Evolutionary conservation across 2,329 filamentous ascomycete genomes (phyloP).

Genomic region (Penicillium aurantiogriseum): DNA sequence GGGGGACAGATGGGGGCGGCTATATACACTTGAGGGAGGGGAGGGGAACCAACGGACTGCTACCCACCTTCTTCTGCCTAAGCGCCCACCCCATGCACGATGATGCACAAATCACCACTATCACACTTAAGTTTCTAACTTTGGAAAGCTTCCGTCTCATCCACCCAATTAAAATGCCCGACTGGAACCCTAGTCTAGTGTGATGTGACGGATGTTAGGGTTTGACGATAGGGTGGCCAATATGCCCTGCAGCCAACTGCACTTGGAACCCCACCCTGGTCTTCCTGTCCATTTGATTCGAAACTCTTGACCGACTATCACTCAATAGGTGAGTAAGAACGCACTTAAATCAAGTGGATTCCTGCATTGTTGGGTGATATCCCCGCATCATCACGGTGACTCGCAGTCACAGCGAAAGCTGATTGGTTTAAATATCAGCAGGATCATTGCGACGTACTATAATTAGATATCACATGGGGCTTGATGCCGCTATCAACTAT

Average conservation of each 20-base stretch:
- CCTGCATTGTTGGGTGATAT: neutral
- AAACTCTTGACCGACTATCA: neutral
- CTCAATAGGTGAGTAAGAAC: neutral
- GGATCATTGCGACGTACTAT: neutral
- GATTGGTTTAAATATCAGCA: neutral
- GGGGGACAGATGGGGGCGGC: slow-evolving; percentile 28
- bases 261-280: neutral
- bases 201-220: neutral
- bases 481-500: neutral
- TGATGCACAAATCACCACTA: slow-evolving; percentile 20
- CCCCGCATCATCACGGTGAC: slow-evolving; percentile 8
- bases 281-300: neutral
- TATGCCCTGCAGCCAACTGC: slow-evolving; percentile 13
- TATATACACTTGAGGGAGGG: slow-evolving; percentile 31
- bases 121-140: slow-evolving; percentile 22
- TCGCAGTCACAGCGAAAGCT: slow-evolving; percentile 2
- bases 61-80: slow-evolving; percentile 8
- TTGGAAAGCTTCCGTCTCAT: slow-evolving; percentile 3
- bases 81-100: slow-evolving; percentile 24
- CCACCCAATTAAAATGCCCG: slow-evolving; percentile 7
- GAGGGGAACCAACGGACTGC: slow-evolving; percentile 4
- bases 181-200: neutral
- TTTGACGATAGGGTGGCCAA: slow-evolving; percentile 9
- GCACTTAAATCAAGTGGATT: neutral
- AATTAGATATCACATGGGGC: neutral